Conservation (phyloP, 495 filamentous ascomycete genomes). For the Lasiosphaeris hirsuta region DNA sequence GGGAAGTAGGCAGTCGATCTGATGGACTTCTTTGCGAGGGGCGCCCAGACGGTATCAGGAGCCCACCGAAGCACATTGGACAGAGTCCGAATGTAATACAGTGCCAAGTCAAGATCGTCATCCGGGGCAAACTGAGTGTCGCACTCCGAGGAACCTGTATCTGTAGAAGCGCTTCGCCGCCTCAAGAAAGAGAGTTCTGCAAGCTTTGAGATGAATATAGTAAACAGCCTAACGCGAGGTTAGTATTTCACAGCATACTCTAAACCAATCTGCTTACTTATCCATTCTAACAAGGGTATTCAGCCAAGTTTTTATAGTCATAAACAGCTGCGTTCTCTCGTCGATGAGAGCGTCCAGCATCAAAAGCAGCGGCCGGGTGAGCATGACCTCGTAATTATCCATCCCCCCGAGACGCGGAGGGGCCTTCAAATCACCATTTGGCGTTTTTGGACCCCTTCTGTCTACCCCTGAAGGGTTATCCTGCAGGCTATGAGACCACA, state of each 20-base stretch:
- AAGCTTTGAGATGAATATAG: conserved; percentile 55
- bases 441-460: conserved; percentile 45
- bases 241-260: neutral
- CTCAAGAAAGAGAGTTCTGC: conserved; percentile 52
- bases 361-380: conserved; percentile 78
- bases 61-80: conserved; percentile 66
- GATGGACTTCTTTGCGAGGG: conserved; percentile 50
- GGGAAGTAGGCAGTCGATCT: conserved; percentile 34
- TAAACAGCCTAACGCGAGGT: conserved; percentile 44
- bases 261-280: conserved; percentile 41
- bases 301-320: conserved; percentile 78
- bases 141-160: neutral
- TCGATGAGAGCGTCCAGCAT: conserved; percentile 76
- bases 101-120: conserved; percentile 70
- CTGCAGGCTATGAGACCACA: conserved; percentile 78
- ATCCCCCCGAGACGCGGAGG: conserved; percentile 44
- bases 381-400: conserved; percentile 62
- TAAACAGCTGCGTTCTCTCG: conserved; percentile 67
- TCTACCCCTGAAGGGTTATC: conserved; percentile 49
- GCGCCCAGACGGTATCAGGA: conserved; percentile 58
- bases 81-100: conserved; percentile 74
- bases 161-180: conserved; percentile 20
- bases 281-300: conserved; percentile 67
- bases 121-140: conserved; percentile 32
- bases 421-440: conserved; percentile 49